These are phyloP conservation scores for Paralagenidium karlingii DNA, from an alignment of 352 stramenopile species.

Conservation along the genomic window DNA sequence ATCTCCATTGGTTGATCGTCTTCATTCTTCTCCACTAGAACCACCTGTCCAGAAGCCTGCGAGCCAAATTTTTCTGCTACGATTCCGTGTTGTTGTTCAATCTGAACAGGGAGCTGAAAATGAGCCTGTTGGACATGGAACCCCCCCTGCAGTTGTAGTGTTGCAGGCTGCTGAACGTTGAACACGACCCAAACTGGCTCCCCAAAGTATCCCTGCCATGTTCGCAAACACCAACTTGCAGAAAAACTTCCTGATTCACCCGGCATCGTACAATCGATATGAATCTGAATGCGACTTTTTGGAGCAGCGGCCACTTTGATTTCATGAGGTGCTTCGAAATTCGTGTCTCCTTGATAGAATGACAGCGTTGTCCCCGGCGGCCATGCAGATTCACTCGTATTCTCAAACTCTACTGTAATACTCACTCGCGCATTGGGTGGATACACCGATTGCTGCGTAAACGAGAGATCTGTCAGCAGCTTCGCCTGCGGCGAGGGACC, in stretches of 20 bases:
- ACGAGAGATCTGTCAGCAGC: conserved; percentile 57
- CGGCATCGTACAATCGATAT: conserved; percentile 40
- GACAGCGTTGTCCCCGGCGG: conserved; percentile 39
- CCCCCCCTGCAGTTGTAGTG: no score
- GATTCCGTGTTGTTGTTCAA: no score
- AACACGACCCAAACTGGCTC: conserved; percentile 70
- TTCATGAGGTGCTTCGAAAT: conserved; percentile 39
- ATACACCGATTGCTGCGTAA: conserved; percentile 38
- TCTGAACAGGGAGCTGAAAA: no score
- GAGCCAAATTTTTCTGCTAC: no score
- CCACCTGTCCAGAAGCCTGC: no score
- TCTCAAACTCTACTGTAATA: conserved; percentile 66
- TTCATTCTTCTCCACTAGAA: no score
- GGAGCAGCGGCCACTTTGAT: conserved; percentile 25
- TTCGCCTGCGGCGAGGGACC: conserved; percentile 20
- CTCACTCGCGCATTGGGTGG: conserved; percentile 27
- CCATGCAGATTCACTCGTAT: conserved; percentile 39
- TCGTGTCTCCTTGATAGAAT: conserved; percentile 54
- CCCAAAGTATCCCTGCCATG: conserved; percentile 40
- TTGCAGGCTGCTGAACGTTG: no score
- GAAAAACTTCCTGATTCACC: conserved; percentile 39
- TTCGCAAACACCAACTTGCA: conserved; percentile 62
- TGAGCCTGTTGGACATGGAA: no score
- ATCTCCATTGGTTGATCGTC: no score
- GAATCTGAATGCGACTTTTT: conserved; percentile 50